A percentile compares a stretch with the other conserved stretches of the same genome.
phyloP scores from a whole-genome alignment of 495 filamentous ascomycete genomes.

The Trichoderma parareesei region DNA sequence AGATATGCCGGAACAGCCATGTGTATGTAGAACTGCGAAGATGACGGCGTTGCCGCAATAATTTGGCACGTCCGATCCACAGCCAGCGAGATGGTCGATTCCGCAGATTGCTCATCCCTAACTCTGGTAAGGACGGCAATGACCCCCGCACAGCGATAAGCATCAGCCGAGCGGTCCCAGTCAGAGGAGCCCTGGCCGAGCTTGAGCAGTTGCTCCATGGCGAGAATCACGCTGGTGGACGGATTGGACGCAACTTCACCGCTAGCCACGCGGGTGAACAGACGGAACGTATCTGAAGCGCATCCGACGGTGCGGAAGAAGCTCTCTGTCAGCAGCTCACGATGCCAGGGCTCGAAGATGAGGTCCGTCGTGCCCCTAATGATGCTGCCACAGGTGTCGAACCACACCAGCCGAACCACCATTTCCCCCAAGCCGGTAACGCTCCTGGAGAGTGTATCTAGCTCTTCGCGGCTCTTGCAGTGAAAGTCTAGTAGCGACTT shows the following conservation, averaged over 20 bases:
- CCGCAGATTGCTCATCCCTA: background rate
- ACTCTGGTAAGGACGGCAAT: constrained; percentile 21
- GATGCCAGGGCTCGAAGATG: constrained; percentile 31
- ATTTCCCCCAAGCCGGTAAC: constrained; percentile 24
- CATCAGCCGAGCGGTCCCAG: constrained; percentile 18
- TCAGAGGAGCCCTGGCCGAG: constrained; percentile 18
- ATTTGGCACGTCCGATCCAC: constrained; percentile 6
- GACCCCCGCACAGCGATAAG: constrained; percentile 25
- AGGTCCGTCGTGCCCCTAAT: constrained; percentile 17
- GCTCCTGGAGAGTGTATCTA: constrained; percentile 19
- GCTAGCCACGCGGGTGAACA: constrained; percentile 23
- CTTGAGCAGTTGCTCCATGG: constrained; percentile 13
- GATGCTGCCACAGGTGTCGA: constrained; percentile 25
- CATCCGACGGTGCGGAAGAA: constrained; percentile 30
- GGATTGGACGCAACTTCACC: constrained; percentile 10
- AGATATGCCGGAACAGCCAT: constrained; percentile 6
- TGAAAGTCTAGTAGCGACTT: constrained; percentile 29
- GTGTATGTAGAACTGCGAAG: constrained; percentile 11
- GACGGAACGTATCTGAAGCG: constrained; percentile 25
- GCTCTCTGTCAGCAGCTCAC: constrained; percentile 17
- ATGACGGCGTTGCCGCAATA: background rate
- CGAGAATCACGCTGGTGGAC: background rate
- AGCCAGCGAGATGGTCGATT: background rate
- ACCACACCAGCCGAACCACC: constrained; percentile 28
- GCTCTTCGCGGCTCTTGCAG: constrained; percentile 21